Evolutionary conservation across 495 filamentous ascomycete species (phyloP).

Genomic region (Oleoguttula mirabilis): DNA sequence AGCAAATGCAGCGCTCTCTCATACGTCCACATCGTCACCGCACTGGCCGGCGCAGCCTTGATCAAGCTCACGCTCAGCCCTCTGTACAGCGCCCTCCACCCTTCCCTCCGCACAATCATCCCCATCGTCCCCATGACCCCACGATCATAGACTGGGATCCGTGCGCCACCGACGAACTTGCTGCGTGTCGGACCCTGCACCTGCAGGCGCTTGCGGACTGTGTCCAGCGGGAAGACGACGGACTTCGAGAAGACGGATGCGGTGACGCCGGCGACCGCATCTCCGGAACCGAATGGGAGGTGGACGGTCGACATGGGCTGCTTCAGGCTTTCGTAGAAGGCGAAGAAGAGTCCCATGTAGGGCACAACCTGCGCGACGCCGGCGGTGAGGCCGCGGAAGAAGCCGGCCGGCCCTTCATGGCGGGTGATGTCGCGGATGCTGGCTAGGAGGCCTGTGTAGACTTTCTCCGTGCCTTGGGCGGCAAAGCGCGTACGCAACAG

Average conservation of each 20-base stretch:
- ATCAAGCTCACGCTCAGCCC: slow-evolving; percentile 78
- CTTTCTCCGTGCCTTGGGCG: slow-evolving; percentile 72
- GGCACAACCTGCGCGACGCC: slow-evolving; percentile 79
- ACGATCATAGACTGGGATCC: slow-evolving; percentile 70
- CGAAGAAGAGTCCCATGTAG: slow-evolving; percentile 94
- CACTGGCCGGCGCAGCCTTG: slow-evolving; percentile 90
- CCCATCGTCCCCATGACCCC: slow-evolving; percentile 53
- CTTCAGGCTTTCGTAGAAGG: slow-evolving; percentile 61
- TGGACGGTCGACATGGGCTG: slow-evolving; percentile 37
- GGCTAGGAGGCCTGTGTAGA: slow-evolving; percentile 57
- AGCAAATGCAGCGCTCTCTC: slow-evolving; percentile 43
- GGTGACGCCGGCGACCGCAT: slow-evolving; percentile 68
- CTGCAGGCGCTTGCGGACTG: slow-evolving; percentile 85
- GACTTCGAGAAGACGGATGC: slow-evolving; percentile 77
- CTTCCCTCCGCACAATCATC: slow-evolving; percentile 59
- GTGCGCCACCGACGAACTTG: slow-evolving; percentile 61
- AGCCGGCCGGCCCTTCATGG: slow-evolving; percentile 63
- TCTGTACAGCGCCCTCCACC: slow-evolving; percentile 69
- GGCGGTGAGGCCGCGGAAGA: slow-evolving; percentile 75
- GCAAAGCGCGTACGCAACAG: slow-evolving; percentile 90
- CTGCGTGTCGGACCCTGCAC: slow-evolving; percentile 80
- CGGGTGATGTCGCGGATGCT: slow-evolving; percentile 60
- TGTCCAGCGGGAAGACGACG: slow-evolving; percentile 82
- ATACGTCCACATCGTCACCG: slow-evolving; percentile 98
- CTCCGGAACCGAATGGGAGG: slow-evolving; percentile 52